These are phyloP conservation scores for Tetracladium setigerum DNA, from an alignment of 495 filamentous ascomycete genomes.

Conservation along the genomic window DNA sequence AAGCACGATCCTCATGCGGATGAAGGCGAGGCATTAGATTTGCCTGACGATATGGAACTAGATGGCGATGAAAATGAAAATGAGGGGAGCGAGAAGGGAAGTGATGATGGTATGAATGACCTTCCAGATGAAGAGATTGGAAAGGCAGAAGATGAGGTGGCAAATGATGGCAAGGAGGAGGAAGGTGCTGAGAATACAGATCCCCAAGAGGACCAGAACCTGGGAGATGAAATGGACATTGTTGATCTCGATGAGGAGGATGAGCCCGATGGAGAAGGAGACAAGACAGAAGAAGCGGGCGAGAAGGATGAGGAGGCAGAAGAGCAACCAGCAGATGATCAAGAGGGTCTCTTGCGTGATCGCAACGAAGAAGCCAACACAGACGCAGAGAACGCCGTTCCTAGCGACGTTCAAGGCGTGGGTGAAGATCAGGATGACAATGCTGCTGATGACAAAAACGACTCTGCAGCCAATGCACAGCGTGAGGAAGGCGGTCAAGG, in stretches of 20 bases:
- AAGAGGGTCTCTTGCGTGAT: constrained; percentile 31
- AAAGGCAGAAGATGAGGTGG: constrained; percentile 25
- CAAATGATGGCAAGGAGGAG: constrained; percentile 27
- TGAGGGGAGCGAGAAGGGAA: constrained; percentile 42
- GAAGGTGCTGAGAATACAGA: constrained; percentile 27
- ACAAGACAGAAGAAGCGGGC: constrained; percentile 23
- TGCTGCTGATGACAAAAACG: constrained; percentile 32
- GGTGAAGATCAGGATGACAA: constrained; percentile 51
- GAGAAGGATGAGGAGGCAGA: constrained; percentile 34
- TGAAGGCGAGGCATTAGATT: constrained; percentile 46
- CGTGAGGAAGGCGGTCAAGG: constrained; percentile 38
- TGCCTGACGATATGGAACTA: constrained; percentile 70
- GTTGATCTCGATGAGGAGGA: constrained; percentile 22
- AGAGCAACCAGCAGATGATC: constrained; percentile 36
- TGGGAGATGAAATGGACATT: constrained; percentile 24
- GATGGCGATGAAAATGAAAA: constrained; percentile 52
- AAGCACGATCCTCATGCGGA: constrained; percentile 60
- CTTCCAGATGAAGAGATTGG: constrained; percentile 30
- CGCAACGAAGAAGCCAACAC: constrained; percentile 37
- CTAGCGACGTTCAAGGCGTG: constrained; percentile 53
- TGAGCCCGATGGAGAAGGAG: constrained; percentile 18
- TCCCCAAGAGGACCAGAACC: constrained; percentile 29
- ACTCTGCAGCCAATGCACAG: constrained; percentile 37
- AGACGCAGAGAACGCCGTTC: constrained; percentile 58
- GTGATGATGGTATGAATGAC: constrained; percentile 41